Base-by-base conservation (phyloP, 202 grass and related monocot genomes). In the Setaria italica region DNA sequence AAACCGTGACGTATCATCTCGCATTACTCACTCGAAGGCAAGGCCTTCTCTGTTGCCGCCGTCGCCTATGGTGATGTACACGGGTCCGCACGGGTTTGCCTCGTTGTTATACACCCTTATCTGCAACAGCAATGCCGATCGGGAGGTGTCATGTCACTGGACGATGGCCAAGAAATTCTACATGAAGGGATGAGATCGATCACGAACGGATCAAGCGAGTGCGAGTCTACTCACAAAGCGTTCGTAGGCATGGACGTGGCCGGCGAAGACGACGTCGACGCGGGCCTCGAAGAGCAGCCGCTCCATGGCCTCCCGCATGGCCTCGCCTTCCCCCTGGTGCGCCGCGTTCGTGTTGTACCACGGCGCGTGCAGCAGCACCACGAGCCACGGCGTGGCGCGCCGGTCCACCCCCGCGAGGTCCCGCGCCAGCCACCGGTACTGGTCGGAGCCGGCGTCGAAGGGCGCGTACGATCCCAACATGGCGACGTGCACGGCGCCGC, bases 1-100 rank as follows among this genome's bases (percentile, higher is more conserved):
- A 58, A 67, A 25, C 29, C 16, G 55, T 15, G 59, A 34, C 29
- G 19, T 29, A 54, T 8, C 56, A 46, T 74, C 7, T 34, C 49
- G 14, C 43, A 33, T 11, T 59, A 68, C 92, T 98, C 63, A 98
- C 96, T 92, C 80, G 37, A 95, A 82, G 14, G 96, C 96, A 64
- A 98, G 96, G 17, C 96, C 96, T 92, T 98, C 95, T 55, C 92
- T 93, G 77, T 98, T 98, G 46, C 95, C 95, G 67, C 95, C 95
- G 41, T 98, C 95, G 20, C 92, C 95, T 19, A 98, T 98, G 65
- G 95, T 98, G 71, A 95, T 90, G 69, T 98, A 78, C 79, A 93
- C 85, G 2, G 95, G 95, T 10, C 87, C 92, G 1, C 95, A 93
- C 42, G 77, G 60, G 81, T 95, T 82, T 2, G 88, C 87, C 56